A percentile compares a stretch with the other conserved stretches of the same genome.
These are phyloP conservation scores for Ophiostoma sp. DNA, from an alignment of 2,329 filamentous ascomycete genomes.

Conservation along the genomic window DNA sequence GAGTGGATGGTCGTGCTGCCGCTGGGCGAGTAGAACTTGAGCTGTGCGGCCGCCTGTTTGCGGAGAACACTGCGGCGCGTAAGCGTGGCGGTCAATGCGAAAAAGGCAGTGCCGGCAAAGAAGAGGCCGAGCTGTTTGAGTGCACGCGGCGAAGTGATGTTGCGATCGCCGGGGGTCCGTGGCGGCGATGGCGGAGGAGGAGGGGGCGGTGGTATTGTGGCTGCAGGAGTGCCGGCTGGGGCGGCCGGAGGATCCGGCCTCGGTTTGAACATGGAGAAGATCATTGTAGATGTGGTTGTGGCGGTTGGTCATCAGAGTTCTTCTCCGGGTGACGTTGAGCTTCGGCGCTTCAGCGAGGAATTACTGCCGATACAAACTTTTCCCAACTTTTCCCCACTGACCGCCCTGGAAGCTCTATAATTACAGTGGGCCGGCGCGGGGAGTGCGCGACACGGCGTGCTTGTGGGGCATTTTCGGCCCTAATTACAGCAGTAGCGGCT, in stretches of 20 bases:
- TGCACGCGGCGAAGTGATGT: slow-evolving; percentile 43
- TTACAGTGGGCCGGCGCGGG: slow-evolving; percentile 1
- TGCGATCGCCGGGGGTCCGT: slow-evolving; percentile 12
- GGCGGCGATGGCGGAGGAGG: neutral
- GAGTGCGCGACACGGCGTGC: neutral
- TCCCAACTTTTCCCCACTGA: slow-evolving; percentile 4
- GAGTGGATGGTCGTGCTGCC: slow-evolving; percentile 36
- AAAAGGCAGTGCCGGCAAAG: slow-evolving; percentile 68
- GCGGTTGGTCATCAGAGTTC: neutral
- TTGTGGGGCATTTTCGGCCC: neutral
- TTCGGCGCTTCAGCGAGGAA: neutral
- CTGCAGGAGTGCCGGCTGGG: neutral
- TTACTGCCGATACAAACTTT: neutral
- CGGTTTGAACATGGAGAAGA: slow-evolving; percentile 18
- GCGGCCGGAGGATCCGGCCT: neutral
- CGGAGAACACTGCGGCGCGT: slow-evolving; percentile 65
- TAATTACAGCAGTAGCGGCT: neutral
- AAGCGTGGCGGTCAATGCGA: slow-evolving; percentile 64
- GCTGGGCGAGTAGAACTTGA: slow-evolving; percentile 63
- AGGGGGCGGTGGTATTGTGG: neutral
- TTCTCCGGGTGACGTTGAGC: neutral
- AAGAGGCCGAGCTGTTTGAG: slow-evolving; percentile 64
- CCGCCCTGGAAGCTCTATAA: slow-evolving; percentile 3
- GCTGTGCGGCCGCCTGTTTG: slow-evolving; percentile 56
- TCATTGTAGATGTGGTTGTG: neutral